A percentile compares a stretch with the other conserved stretches of the same genome.
Evolutionary conservation across 257 asterid genomes (phyloP).

Genomic region (Solanum chilense): DNA sequence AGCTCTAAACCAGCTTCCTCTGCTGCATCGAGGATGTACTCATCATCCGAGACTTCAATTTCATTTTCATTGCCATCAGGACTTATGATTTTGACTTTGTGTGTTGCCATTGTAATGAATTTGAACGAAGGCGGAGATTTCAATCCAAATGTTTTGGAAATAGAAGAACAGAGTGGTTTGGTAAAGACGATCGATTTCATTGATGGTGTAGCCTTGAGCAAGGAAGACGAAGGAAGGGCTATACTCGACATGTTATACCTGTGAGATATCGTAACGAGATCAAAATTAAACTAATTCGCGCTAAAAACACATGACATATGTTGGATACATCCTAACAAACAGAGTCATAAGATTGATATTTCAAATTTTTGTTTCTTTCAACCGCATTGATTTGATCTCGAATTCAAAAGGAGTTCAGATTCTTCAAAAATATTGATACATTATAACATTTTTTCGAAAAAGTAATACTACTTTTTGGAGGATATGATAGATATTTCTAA

Average conservation of each 20-base stretch:
- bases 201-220: not conserved
- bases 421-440: not conserved
- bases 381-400: not conserved
- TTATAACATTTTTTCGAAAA: not conserved
- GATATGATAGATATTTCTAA: not conserved
- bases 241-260: constrained; percentile 10
- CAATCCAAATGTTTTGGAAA: constrained; percentile 7
- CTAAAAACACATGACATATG: not conserved
- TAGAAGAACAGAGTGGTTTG: not conserved
- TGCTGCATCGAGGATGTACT: constrained; percentile 30
- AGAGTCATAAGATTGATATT: not conserved
- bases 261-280: not conserved
- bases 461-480: not conserved
- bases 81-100: constrained; percentile 32
- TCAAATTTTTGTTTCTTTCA: not conserved
- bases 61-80: constrained; percentile 23
- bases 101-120: constrained; percentile 17
- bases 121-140: not conserved
- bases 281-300: not conserved
- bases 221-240: not conserved
- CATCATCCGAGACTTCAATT: constrained; percentile 26
- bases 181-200: not conserved
- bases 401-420: not conserved
- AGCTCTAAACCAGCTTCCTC: constrained; percentile 26
- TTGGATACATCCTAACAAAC: not conserved